A percentile compares a stretch with the other conserved stretches of the same genome.
phyloP scores from a whole-genome alignment of 192 early-diverging fungal species.

The Geosiphon pyriformis region DNA sequence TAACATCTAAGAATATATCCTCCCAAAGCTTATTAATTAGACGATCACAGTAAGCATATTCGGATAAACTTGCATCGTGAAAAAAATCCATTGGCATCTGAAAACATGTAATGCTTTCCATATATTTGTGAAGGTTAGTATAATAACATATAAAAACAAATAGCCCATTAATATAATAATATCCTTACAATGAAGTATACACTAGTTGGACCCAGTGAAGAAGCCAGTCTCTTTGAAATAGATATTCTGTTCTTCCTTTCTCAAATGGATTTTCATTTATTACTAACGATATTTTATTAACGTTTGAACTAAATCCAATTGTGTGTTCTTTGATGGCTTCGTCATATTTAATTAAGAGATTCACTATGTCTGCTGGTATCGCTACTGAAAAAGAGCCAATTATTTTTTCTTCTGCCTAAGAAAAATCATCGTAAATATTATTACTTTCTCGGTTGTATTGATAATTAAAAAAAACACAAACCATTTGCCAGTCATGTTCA shows the following conservation, averaged over 20 bases:
- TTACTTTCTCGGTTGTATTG: not conserved
- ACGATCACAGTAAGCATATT: not conserved
- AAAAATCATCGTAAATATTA: constrained; percentile 9
- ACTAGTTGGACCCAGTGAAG: constrained; percentile 8
- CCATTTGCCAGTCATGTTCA: not conserved
- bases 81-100: constrained; percentile 3
- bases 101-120: constrained; percentile 4
- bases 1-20: not conserved
- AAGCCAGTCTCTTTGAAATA: constrained; percentile 2
- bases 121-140: constrained; percentile 14
- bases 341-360: constrained; percentile 1
- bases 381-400: not conserved
- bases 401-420: constrained; percentile 1
- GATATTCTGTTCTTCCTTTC: constrained; percentile 3
- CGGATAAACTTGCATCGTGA: not conserved
- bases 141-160: not conserved
- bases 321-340: not conserved
- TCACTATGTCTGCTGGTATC: not conserved
- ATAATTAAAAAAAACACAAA: not conserved
- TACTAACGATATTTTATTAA: constrained; percentile 1
- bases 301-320: not conserved
- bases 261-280: constrained; percentile 2
- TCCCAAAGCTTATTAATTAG: not conserved
- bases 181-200: constrained; percentile 12
- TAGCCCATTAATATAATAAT: not conserved